Percentiles rank a stretch among this genome's conserved stretches.
Conservation (phyloP, 352 stramenopile species). For the Globisporangium paddicum region DNA sequence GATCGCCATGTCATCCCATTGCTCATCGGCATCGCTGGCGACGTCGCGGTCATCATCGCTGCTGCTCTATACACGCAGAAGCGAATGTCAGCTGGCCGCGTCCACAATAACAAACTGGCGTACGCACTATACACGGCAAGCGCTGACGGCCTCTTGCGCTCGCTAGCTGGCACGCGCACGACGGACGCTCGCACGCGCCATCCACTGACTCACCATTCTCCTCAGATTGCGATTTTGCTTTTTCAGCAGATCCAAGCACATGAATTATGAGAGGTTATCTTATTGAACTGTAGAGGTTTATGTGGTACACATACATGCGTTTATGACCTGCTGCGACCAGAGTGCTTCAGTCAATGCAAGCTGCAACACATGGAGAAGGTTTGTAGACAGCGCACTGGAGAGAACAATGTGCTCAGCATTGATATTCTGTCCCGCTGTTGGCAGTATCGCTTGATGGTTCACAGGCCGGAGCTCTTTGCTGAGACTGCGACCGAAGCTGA, state of each 20-base stretch:
- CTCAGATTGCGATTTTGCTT: background rate
- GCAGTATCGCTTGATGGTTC: too few species aligned
- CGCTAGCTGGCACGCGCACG: background rate
- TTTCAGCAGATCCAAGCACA: background rate
- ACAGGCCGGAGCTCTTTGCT: too few species aligned
- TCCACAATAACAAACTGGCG: background rate
- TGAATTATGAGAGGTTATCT: background rate
- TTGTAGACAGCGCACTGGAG: too few species aligned
- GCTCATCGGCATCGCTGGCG: slow-evolving; percentile 31
- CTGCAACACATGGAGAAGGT: too few species aligned
- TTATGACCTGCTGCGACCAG: too few species aligned
- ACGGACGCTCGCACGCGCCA: too few species aligned
- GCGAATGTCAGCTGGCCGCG: background rate
- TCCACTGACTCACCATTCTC: background rate
- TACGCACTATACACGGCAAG: background rate
- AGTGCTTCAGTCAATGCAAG: too few species aligned
- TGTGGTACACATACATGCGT: too few species aligned
- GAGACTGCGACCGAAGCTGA: too few species aligned
- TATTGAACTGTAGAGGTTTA: too few species aligned
- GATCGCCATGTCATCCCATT: slow-evolving; percentile 84
- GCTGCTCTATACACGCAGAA: slow-evolving; percentile 25
- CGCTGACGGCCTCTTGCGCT: background rate
- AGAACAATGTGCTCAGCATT: too few species aligned
- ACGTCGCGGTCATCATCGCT: slow-evolving; percentile 31
- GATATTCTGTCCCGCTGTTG: too few species aligned